Conservation (phyloP, 176 grass and related monocot species). For the Triticum urartu region DNA sequence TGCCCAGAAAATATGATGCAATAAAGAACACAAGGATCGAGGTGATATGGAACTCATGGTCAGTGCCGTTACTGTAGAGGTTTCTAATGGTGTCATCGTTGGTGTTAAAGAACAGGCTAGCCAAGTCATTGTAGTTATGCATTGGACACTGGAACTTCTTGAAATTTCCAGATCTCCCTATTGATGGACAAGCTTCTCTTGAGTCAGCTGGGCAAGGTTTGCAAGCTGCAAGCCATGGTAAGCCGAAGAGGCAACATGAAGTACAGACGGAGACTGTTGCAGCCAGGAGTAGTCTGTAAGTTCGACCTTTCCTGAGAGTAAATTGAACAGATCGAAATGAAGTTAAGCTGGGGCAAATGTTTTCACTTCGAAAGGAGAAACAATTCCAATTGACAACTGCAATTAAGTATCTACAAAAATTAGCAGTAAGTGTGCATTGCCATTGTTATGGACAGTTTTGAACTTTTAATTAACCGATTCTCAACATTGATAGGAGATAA, state of each 20-base stretch:
- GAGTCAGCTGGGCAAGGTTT: slow-evolving; percentile 65
- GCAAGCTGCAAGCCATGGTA: slow-evolving; percentile 85
- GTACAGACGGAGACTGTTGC: slow-evolving; percentile 67
- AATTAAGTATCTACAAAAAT: background rate
- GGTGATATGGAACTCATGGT: slow-evolving; percentile 69
- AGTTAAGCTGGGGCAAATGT: background rate
- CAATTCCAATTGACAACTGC: background rate
- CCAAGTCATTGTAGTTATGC: slow-evolving; percentile 85
- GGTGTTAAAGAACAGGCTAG: slow-evolving; percentile 95
- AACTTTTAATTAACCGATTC: background rate
- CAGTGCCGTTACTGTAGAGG: slow-evolving; percentile 74
- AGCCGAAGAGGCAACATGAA: slow-evolving; percentile 82
- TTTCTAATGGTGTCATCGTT: slow-evolving; percentile 94
- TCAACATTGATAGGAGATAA: background rate
- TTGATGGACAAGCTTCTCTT: slow-evolving; percentile 81
- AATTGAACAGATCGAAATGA: slow-evolving; percentile 21
- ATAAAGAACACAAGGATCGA: slow-evolving; percentile 78
- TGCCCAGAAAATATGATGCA: slow-evolving; percentile 80
- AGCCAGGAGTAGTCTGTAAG: slow-evolving; percentile 76
- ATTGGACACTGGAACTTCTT: slow-evolving; percentile 83
- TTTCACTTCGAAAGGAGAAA: slow-evolving; percentile 3
- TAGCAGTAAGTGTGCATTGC: background rate
- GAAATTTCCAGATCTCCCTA: slow-evolving; percentile 94
- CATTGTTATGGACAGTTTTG: background rate
- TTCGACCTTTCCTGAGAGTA: slow-evolving; percentile 71